A percentile compares a stretch with the other conserved stretches of the same genome.
Conservation (phyloP, 2,329 filamentous ascomycete species). For the Fusarium sp. region DNA sequence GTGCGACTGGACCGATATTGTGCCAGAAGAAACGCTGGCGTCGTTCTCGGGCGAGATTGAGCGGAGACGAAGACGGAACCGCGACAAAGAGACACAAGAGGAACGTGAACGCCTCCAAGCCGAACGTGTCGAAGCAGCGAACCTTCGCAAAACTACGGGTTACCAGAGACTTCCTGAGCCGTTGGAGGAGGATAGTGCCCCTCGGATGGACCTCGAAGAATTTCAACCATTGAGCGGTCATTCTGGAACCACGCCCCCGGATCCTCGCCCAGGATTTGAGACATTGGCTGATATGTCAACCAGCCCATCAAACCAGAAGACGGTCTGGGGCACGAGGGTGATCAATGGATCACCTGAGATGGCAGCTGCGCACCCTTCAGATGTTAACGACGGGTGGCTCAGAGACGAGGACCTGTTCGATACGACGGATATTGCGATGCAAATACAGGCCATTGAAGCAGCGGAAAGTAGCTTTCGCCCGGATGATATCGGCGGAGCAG, state of each 20-base stretch:
- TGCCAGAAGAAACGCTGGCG: constrained; percentile 78
- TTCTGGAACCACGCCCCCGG: constrained; percentile 65
- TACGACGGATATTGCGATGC: constrained; percentile 68
- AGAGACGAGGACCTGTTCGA: constrained; percentile 81
- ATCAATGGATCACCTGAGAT: constrained; percentile 71
- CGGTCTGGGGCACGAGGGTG: constrained; percentile 91
- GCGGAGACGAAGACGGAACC: constrained; percentile 78
- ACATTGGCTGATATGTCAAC: constrained; percentile 82
- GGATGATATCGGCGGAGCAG: constrained; percentile 35
- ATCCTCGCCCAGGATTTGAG: constrained; percentile 70
- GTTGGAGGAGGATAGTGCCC: constrained; percentile 53
- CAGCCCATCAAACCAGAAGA: constrained; percentile 79
- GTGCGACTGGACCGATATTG: constrained; percentile 94
- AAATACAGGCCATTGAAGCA: constrained; percentile 66
- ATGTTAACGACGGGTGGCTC: constrained; percentile 82
- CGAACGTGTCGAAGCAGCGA: constrained; percentile 80
- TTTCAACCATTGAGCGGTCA: constrained; percentile 71
- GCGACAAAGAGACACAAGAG: constrained; percentile 85
- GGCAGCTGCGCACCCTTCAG: constrained; percentile 48
- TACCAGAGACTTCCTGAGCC: constrained; percentile 54
- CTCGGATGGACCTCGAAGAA: constrained; percentile 66
- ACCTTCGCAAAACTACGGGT: constrained; percentile 66
- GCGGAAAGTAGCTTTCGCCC: constrained; percentile 47
- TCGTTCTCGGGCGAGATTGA: constrained; percentile 82
- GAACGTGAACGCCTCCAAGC: constrained; percentile 87